Conservation (phyloP, 805 yeast species). For the Candida yuanshanica region DNA sequence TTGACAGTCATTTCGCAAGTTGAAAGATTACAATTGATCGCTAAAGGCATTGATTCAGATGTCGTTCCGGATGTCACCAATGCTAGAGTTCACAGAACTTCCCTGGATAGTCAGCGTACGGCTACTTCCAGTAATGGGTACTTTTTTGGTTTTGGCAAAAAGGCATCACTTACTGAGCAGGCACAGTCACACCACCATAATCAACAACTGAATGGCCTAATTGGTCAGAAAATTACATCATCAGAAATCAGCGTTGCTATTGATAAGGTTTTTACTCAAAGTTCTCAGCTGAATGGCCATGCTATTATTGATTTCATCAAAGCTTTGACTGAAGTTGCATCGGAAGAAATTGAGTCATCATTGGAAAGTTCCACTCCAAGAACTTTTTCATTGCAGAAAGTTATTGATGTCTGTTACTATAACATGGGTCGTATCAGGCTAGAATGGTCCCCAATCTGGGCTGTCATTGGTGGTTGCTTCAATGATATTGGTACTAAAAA, state of each 20-base stretch:
- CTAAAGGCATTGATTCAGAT: slow-evolving; percentile 81
- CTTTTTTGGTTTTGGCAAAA: slow-evolving; percentile 52
- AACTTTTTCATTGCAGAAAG: slow-evolving; percentile 87
- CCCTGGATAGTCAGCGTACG: slow-evolving; percentile 48
- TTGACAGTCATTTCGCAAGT: slow-evolving; percentile 81
- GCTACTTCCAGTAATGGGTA: slow-evolving; percentile 32
- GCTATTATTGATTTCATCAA: slow-evolving; percentile 84
- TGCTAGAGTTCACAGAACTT: slow-evolving; percentile 49
- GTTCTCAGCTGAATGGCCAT: slow-evolving; percentile 70
- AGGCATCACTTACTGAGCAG: slow-evolving; percentile 54
- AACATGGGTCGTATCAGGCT: slow-evolving; percentile 94
- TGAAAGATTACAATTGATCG: slow-evolving; percentile 82
- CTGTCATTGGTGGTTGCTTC: slow-evolving; percentile 85
- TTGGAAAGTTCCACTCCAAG: slow-evolving; percentile 80
- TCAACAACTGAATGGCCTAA: slow-evolving; percentile 56
- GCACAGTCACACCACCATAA: slow-evolving; percentile 69
- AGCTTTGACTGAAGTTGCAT: slow-evolving; percentile 80
- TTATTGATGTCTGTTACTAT: slow-evolving; percentile 96
- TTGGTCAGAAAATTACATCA: slow-evolving; percentile 51
- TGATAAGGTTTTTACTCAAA: slow-evolving; percentile 83
- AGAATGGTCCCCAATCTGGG: slow-evolving; percentile 96
- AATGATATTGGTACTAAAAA: slow-evolving; percentile 77
- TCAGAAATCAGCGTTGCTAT: slow-evolving; percentile 73
- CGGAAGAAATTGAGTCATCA: slow-evolving; percentile 87
- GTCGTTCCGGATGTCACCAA: slow-evolving; percentile 79